These are phyloP conservation scores for Trypanosoma melophagium DNA, from an alignment of 208 protist genomes.

Conservation along the genomic window DNA sequence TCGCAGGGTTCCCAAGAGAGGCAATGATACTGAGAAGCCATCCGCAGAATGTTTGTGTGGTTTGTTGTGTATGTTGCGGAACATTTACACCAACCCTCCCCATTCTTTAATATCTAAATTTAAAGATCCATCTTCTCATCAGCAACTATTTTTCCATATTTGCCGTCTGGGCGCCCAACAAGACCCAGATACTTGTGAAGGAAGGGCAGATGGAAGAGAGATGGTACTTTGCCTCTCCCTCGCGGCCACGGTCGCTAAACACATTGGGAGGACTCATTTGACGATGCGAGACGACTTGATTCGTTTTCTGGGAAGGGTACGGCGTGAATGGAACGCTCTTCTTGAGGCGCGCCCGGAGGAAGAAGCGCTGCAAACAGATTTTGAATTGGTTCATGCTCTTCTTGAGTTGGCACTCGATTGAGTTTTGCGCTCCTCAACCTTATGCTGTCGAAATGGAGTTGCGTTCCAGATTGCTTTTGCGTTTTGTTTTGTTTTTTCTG, in stretches of 20 bases:
- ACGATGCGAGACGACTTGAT: slow-evolving; percentile 52
- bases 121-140: slow-evolving; percentile 11
- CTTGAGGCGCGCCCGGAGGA: slow-evolving; percentile 15
- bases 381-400: slow-evolving; percentile 32
- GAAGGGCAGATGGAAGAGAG: slow-evolving; percentile 5
- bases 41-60: neutral
- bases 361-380: slow-evolving; percentile 28
- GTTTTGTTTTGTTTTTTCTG: no score
- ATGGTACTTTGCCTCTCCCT: slow-evolving; percentile 27
- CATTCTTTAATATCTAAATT: slow-evolving; percentile 33
- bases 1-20: neutral
- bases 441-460: no score
- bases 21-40: neutral
- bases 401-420: slow-evolving; percentile 29
- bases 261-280: slow-evolving; percentile 36
- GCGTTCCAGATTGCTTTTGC: no score
- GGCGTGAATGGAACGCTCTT: slow-evolving; percentile 14
- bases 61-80: slow-evolving; percentile 20
- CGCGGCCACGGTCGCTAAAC: slow-evolving; percentile 27
- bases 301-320: slow-evolving; percentile 40
- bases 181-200: neutral
- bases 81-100: slow-evolving; percentile 27
- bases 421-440: no score
- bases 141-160: slow-evolving; percentile 27
- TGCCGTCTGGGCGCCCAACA: slow-evolving; percentile 23